phyloP scores from a whole-genome alignment of 2,329 filamentous ascomycete genomes.

The Phialophora tarda region DNA sequence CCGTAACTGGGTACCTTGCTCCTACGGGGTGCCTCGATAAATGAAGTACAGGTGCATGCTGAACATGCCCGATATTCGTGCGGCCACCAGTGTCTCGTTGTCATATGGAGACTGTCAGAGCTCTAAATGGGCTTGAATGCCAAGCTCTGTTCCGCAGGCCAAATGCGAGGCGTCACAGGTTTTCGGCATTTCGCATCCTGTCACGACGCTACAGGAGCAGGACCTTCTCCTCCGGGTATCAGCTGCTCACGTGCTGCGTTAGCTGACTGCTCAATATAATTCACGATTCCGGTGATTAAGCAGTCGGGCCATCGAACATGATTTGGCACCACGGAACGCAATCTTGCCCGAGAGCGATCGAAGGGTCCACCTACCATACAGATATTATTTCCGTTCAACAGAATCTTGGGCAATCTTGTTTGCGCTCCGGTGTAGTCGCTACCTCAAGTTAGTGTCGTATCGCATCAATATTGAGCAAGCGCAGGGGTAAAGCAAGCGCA shows the following conservation, averaged over 20 bases:
- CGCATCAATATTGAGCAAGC: not conserved
- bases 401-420: conserved; percentile 88
- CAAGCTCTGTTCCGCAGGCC: not conserved
- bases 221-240: conserved; percentile 78
- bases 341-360: not conserved
- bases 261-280: not conserved
- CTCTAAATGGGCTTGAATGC: not conserved
- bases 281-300: not conserved
- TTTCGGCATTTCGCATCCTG: not conserved
- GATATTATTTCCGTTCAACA: conserved; percentile 97
- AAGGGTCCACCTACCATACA: conserved; percentile 79
- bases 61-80: not conserved
- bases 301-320: not conserved
- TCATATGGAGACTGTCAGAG: not conserved
- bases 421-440: conserved; percentile 83
- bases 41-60: not conserved
- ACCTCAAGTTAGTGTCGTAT: not conserved
- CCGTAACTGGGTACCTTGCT: not conserved
- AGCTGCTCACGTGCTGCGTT: conserved; percentile 56
- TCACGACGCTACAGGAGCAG: conserved; percentile 42
- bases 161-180: not conserved
- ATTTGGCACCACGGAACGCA: not conserved
- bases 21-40: not conserved
- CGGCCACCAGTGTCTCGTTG: not conserved
- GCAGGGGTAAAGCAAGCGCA: not conserved